A percentile compares a stretch with the other conserved stretches of the same genome.
These are phyloP conservation scores for Colletotrichum gigasporum DNA, from an alignment of 2,329 filamentous ascomycete genomes.

Conservation along the genomic window DNA sequence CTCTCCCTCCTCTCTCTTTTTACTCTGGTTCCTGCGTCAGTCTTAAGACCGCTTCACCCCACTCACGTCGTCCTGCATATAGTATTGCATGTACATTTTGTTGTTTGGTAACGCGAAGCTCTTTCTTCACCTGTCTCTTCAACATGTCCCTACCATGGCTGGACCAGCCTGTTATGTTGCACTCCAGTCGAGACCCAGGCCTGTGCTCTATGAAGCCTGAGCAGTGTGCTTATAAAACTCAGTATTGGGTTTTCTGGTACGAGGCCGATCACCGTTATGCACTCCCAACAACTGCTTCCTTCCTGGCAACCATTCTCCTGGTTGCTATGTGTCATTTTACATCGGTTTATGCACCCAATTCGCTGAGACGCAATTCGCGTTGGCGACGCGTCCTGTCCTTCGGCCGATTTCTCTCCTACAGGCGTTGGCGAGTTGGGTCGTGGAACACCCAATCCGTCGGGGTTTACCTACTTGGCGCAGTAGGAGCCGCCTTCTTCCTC, in stretches of 20 bases:
- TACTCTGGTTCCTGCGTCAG: no score
- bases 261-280: constrained; percentile 63
- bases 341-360: constrained; percentile 49
- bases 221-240: constrained; percentile 54
- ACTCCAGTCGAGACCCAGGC: constrained; percentile 47
- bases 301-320: constrained; percentile 56
- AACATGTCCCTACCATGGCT: constrained; percentile 43
- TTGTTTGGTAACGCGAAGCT: no score
- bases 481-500: constrained; percentile 56
- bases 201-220: constrained; percentile 44
- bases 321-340: constrained; percentile 52
- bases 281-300: constrained; percentile 61
- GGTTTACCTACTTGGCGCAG: constrained; percentile 47
- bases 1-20: no score
- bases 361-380: constrained; percentile 32
- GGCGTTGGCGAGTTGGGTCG: constrained; percentile 35
- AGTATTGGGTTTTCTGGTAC: constrained; percentile 51
- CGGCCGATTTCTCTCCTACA: constrained; percentile 35
- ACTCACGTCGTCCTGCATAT: no score
- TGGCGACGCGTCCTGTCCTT: constrained; percentile 1
- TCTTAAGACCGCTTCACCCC: no score
- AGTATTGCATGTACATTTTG: no score
- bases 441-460: constrained; percentile 57
- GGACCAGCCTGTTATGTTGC: constrained; percentile 49
- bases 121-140: no score